Conservation (phyloP, 2,329 filamentous ascomycete species). For the Cladosporium sp. region DNA sequence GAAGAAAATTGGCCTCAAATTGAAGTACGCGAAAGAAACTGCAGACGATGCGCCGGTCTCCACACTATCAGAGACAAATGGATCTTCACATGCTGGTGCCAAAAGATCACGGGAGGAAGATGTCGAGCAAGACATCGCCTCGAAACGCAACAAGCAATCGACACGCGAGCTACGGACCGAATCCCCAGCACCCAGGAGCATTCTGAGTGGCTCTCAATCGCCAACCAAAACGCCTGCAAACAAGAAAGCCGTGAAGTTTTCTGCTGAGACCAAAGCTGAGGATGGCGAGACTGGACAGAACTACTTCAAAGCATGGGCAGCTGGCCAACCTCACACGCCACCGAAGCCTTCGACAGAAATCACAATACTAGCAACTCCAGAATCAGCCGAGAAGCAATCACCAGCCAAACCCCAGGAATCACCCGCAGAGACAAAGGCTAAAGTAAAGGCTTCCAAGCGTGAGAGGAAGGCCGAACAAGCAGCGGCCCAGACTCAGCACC, state of each 20-base stretch:
- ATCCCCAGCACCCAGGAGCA: slow-evolving; percentile 4
- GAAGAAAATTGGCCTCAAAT: slow-evolving; percentile 61
- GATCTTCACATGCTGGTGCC: slow-evolving; percentile 7
- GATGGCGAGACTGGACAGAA: slow-evolving; percentile 54
- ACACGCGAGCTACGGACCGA: neutral
- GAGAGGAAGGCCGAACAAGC: slow-evolving; percentile 33
- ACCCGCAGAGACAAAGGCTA: slow-evolving; percentile 33
- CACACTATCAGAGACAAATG: slow-evolving; percentile 10
- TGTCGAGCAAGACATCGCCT: neutral
- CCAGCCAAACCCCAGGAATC: slow-evolving; percentile 1
- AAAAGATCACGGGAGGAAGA: slow-evolving; percentile 18
- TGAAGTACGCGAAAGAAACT: slow-evolving; percentile 53
- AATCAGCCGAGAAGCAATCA: slow-evolving; percentile 3
- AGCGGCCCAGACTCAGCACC: slow-evolving; percentile 37
- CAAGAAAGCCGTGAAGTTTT: slow-evolving; percentile 64
- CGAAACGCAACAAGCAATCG: slow-evolving; percentile 11
- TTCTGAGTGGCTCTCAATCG: slow-evolving; percentile 15
- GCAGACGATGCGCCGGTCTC: slow-evolving; percentile 11
- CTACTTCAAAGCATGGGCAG: slow-evolving; percentile 53
- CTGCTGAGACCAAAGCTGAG: slow-evolving; percentile 60
- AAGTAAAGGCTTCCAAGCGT: slow-evolving; percentile 20
- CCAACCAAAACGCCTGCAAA: slow-evolving; percentile 19
- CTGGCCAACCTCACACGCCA: slow-evolving; percentile 14
- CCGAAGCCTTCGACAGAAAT: slow-evolving; percentile 13
- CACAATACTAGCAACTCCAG: slow-evolving; percentile 11